These are phyloP conservation scores for Cyclocybe cylindracea DNA, from an alignment of 768 basidiomycete species.

Conservation along the genomic window DNA sequence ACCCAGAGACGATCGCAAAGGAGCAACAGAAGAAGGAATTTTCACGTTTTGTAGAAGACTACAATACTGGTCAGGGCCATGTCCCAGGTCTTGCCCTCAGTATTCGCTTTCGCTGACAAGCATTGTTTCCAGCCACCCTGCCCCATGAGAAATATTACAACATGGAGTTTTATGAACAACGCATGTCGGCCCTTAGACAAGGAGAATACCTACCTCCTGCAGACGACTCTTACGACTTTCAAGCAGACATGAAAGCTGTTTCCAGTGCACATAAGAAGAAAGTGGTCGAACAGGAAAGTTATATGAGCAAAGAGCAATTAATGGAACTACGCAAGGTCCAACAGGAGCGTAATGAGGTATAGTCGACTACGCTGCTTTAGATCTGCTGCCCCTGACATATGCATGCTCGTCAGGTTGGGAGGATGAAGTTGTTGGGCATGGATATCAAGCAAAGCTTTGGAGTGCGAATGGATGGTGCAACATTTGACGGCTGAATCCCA, in stretches of 20 bases:
- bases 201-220: slow-evolving; percentile 79
- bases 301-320: slow-evolving; percentile 77
- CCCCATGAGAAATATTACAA: slow-evolving; percentile 96
- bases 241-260: slow-evolving; percentile 81
- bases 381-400: neutral
- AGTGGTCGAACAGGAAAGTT: slow-evolving; percentile 66
- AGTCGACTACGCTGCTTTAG: slow-evolving; percentile 13
- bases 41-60: slow-evolving; percentile 79
- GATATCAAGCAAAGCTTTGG: slow-evolving; percentile 84
- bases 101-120: slow-evolving; percentile 1
- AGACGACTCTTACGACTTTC: slow-evolving; percentile 78
- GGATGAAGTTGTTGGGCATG: slow-evolving; percentile 88
- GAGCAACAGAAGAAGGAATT: slow-evolving; percentile 89
- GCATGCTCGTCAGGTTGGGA: slow-evolving; percentile 53
- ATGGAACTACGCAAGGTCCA: slow-evolving; percentile 82
- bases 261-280: slow-evolving; percentile 71
- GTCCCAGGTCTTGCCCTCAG: neutral
- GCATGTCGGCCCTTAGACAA: slow-evolving; percentile 83
- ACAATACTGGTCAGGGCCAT: slow-evolving; percentile 65
- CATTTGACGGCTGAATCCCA: slow-evolving; percentile 27
- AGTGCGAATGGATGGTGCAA: slow-evolving; percentile 77
- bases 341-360: slow-evolving; percentile 80
- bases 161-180: slow-evolving; percentile 80
- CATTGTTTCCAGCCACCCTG: slow-evolving; percentile 66
- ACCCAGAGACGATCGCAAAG: slow-evolving; percentile 86